phyloP scores from a whole-genome alignment of 1,139 yeast species.

The Magnusiomyces tetraspermus region DNA sequence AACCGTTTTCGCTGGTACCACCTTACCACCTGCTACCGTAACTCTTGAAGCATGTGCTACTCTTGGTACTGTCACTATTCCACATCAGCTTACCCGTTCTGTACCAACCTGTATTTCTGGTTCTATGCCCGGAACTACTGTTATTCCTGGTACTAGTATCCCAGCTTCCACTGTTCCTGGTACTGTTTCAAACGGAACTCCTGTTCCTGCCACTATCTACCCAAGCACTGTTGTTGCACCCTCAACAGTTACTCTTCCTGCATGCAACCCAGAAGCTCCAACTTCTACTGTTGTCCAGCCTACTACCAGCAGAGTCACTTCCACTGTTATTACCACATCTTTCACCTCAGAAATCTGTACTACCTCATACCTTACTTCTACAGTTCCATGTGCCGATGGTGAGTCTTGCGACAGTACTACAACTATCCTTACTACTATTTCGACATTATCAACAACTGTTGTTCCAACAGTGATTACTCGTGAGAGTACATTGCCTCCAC shows the following conservation, averaged over 20 bases:
- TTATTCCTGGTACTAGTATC: conserved; percentile 9
- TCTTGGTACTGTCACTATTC: not conserved
- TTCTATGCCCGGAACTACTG: not conserved
- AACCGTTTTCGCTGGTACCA: too few species aligned
- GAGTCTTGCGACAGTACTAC: not conserved
- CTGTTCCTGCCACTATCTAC: conserved; percentile 10
- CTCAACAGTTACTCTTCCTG: conserved; percentile 6
- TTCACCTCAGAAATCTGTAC: not conserved
- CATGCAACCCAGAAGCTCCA: not conserved
- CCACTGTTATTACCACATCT: conserved; percentile 2
- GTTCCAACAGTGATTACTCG: conserved; percentile 1
- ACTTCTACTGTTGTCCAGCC: not conserved
- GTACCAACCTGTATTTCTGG: not conserved
- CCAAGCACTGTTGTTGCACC: conserved; percentile 4
- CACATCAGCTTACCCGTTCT: not conserved
- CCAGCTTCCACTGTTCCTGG: conserved; percentile 7
- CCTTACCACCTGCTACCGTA: conserved; percentile 1
- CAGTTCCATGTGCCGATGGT: not conserved
- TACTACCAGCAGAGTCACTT: too few species aligned
- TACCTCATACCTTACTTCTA: not conserved
- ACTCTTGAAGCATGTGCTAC: conserved; percentile 3
- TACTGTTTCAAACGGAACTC: conserved; percentile 4
- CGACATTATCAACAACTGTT: conserved; percentile 2
- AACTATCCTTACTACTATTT: not conserved
- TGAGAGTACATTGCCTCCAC: not conserved